Conservation (phyloP, 805 yeast genomes). For the Candida tibetensis region DNA sequence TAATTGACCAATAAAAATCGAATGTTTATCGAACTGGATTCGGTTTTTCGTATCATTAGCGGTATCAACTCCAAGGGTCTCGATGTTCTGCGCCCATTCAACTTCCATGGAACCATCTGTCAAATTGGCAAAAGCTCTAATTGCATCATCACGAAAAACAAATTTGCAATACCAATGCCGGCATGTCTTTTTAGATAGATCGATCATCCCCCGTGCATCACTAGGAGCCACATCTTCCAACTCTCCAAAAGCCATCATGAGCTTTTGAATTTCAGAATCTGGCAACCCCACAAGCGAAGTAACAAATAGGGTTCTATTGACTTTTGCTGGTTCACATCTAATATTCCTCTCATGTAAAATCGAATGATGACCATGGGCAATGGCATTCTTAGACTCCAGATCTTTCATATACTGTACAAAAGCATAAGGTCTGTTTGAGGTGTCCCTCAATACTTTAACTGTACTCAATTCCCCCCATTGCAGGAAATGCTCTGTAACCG, state of each 20-base stretch:
- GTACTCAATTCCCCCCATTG: conserved; percentile 69
- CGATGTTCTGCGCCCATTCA: conserved; percentile 87
- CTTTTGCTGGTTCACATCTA: conserved; percentile 88
- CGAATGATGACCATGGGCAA: conserved; percentile 66
- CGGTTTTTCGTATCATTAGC: conserved; percentile 11
- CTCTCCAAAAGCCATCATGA: conserved; percentile 63
- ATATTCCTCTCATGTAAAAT: conserved; percentile 69
- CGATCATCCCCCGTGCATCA: conserved; percentile 29
- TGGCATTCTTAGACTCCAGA: conserved; percentile 65
- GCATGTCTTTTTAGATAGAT: conserved; percentile 18
- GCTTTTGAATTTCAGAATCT: conserved; percentile 33
- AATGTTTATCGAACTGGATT: conserved; percentile 54
- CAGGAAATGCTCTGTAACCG: conserved; percentile 66
- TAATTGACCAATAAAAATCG: conserved; percentile 80
- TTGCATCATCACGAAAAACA: conserved; percentile 83
- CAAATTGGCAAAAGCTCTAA: conserved; percentile 73
- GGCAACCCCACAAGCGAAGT: conserved; percentile 27
- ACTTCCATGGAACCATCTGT: conserved; percentile 56
- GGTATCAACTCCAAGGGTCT: conserved; percentile 29
- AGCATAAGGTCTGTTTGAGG: conserved; percentile 81
- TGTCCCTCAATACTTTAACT: conserved; percentile 82
- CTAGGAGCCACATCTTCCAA: conserved; percentile 60
- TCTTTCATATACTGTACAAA: conserved; percentile 83
- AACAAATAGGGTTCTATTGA: conserved; percentile 78
- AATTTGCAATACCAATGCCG: conserved; percentile 73